Evolutionary conservation across 345 rosid species (phyloP).

Genomic region (Toxicodendron radicans): DNA sequence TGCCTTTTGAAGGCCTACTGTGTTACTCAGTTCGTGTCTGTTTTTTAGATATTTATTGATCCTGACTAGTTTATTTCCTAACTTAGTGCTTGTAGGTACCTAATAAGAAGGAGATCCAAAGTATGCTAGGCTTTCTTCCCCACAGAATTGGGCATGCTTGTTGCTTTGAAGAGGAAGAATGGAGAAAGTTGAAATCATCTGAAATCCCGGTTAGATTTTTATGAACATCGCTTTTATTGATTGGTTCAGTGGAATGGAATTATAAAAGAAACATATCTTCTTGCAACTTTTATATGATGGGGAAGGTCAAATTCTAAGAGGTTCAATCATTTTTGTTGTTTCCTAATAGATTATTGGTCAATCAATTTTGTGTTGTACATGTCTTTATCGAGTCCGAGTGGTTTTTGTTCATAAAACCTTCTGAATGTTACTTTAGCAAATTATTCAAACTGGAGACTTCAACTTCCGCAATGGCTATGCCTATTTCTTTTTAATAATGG

Average conservation of each 20-base stretch:
- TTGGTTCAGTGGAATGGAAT: background rate
- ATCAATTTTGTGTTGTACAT: background rate
- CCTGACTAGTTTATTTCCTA: conserved; percentile 33
- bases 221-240: background rate
- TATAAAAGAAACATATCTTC: background rate
- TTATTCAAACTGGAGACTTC: no score
- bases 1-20: conserved; percentile 16
- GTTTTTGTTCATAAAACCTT: background rate
- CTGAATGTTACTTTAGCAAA: background rate
- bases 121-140: conserved; percentile 86
- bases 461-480: background rate
- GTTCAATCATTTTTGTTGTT: background rate
- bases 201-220: conserved; percentile 58
- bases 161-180: conserved; percentile 61
- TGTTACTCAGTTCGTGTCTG: background rate
- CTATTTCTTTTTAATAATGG: background rate
- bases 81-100: conserved; percentile 89
- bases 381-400: background rate
- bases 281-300: background rate
- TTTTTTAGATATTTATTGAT: conserved; percentile 18
- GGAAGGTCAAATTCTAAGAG: background rate
- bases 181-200: conserved; percentile 60
- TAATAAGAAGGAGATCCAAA: conserved; percentile 70
- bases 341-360: background rate
- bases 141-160: conserved; percentile 92